phyloP scores from a whole-genome alignment of 371 early-diverging fungal species.

The Haplosporangium sp. region DNA sequence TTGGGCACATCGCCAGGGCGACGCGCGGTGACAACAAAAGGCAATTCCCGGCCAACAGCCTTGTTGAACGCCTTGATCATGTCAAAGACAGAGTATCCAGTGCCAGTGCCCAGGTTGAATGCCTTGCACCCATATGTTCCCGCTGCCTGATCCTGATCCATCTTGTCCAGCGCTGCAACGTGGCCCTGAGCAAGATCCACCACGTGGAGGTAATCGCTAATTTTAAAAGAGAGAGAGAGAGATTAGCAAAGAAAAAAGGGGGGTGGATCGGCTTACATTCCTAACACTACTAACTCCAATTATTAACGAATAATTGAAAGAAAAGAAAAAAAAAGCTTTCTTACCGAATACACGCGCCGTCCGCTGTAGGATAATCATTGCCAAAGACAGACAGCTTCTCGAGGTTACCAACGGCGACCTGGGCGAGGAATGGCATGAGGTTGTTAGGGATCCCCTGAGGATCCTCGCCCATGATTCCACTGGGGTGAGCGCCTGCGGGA shows the following conservation, averaged over 20 bases:
- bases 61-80: conserved; percentile 83
- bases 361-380: conserved; percentile 85
- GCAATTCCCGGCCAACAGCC: conserved; percentile 72
- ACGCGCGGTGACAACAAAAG: conserved; percentile 71
- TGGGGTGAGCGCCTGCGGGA: conserved; percentile 89
- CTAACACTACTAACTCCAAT: not conserved
- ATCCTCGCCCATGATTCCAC: conserved; percentile 90
- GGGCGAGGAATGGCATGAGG: conserved; percentile 88
- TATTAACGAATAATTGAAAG: not conserved
- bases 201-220: conserved; percentile 89
- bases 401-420: conserved; percentile 83
- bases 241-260: not conserved
- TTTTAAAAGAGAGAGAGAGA: conserved; percentile 2
- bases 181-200: conserved; percentile 90
- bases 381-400: conserved; percentile 84
- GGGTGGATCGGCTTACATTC: not conserved
- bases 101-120: conserved; percentile 90
- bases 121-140: conserved; percentile 69
- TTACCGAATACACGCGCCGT: conserved; percentile 89
- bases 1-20: conserved; percentile 90
- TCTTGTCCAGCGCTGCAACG: conserved; percentile 78
- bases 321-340: conserved; percentile 15
- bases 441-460: conserved; percentile 87
- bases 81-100: conserved; percentile 87
- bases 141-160: conserved; percentile 56